These are phyloP conservation scores for Bolboschoenoplectus hybrid DNA, from an alignment of 202 grass and related monocot species.

Conservation along the genomic window DNA sequence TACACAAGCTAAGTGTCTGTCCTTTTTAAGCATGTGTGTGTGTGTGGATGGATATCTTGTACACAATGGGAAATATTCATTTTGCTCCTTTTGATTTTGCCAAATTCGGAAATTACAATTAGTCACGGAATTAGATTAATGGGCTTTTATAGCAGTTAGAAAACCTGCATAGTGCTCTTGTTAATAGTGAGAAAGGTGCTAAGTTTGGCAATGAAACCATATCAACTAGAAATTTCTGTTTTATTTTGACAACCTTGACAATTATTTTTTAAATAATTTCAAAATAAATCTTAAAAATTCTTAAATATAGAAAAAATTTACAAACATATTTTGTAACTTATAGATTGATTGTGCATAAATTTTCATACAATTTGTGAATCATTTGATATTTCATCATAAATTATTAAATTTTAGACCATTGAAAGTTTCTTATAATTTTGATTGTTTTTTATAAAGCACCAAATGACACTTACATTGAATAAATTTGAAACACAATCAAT, in stretches of 20 bases:
- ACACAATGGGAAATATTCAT: slow-evolving; percentile 10
- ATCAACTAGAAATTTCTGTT: neutral
- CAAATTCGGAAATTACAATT: neutral
- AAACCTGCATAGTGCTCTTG: neutral
- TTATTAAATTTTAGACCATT: too few relatives aligned
- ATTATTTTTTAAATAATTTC: too few relatives aligned
- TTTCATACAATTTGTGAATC: too few relatives aligned
- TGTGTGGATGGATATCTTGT: neutral
- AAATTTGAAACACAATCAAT: too few relatives aligned
- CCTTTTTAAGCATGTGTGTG: slow-evolving; percentile 13
- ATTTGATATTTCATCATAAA: too few relatives aligned
- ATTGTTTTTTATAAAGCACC: too few relatives aligned
- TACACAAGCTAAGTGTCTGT: neutral
- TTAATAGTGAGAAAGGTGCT: neutral
- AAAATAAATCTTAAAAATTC: too few relatives aligned
- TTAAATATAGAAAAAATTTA: too few relatives aligned
- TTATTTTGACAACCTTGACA: neutral
- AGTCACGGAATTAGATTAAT: neutral
- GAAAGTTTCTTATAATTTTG: too few relatives aligned
- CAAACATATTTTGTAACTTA: too few relatives aligned
- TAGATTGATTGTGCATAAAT: too few relatives aligned
- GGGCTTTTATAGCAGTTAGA: neutral
- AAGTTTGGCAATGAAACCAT: neutral
- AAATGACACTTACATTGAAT: too few relatives aligned
- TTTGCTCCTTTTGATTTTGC: slow-evolving; percentile 28